Evolutionary conservation across 345 rosid genomes (phyloP), one percentile per base, ranked within the genome.

Genomic region (Eucalyptus sp.): DNA sequence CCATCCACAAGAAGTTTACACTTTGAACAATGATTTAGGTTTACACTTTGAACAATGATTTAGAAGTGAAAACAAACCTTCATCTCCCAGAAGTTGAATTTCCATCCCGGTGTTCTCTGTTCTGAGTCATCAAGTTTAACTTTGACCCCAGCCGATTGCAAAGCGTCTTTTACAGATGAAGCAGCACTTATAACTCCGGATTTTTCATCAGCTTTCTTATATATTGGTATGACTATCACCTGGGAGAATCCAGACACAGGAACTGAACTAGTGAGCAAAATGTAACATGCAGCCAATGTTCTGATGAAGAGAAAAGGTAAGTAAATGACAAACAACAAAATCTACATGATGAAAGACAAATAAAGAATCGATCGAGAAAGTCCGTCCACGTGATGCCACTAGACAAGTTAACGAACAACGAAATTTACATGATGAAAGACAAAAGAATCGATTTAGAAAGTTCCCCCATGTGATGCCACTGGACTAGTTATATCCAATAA

Each of bases 11-110:
- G 6, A 62, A 62, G 81, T 60, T 31, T 29, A 86, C 31, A n/a
- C 33, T n/a, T n/a, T 14, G 41, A 64, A n/a, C 76, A 14, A 64
- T 14, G 20, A n/a, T 64, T 64, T 52, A 52, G 18, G 76, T 58
- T n/a, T 25, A 86, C 33, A 76, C 46, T 20, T 37, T 20, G 83
- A 76, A 37, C 83, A 20, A 76, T 20, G 48, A 37, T 76, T 76
- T 86, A 50, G 66, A 88, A 79, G 81, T 16, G 89, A 50, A 79
- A 17, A 88, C 90, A 84, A 81, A 97, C 99, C 97, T 97, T 98
- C 99, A 98, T 95, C 92, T 95, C 99, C 99, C 99, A 96, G 93
- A 96, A 96, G 92, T 97, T 96, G 95, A 96, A 94, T 92, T 97
- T 98, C 99, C 99, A 98, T 33, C 99, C 98, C 7, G 97, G 96